Conservation (phyloP, 164 flowering plant genomes). For the Platanus orientalis region DNA sequence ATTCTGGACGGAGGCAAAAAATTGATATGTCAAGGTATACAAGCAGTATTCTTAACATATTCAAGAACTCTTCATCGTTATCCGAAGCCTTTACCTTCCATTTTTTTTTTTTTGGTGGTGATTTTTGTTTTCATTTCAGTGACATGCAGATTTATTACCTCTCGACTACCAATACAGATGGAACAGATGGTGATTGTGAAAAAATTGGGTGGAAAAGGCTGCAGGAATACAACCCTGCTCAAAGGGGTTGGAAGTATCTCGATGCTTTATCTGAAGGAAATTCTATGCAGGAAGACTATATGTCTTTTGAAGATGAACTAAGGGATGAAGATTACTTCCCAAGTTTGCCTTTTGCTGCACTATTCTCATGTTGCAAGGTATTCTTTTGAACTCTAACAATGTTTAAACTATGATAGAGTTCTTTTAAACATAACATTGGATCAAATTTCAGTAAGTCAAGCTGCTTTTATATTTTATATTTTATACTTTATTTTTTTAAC, state of each 20-base stretch:
- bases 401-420: neutral
- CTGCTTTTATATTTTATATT: too few relatives aligned
- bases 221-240: slow-evolving; percentile 62
- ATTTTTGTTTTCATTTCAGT: slow-evolving; percentile 30
- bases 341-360: slow-evolving; percentile 89
- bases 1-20: slow-evolving; percentile 65
- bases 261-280: slow-evolving; percentile 51
- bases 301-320: slow-evolving; percentile 57
- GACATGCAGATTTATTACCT: slow-evolving; percentile 70
- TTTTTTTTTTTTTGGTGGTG: slow-evolving; percentile 1
- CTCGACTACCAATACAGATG: slow-evolving; percentile 58
- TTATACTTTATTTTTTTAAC: too few relatives aligned
- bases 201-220: slow-evolving; percentile 76
- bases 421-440: too few relatives aligned
- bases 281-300: slow-evolving; percentile 27
- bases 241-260: slow-evolving; percentile 73
- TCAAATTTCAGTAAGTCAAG: too few relatives aligned
- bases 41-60: neutral
- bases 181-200: slow-evolving; percentile 70
- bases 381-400: slow-evolving; percentile 2
- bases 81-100: neutral
- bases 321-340: slow-evolving; percentile 78
- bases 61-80: neutral
- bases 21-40: slow-evolving; percentile 71
- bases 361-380: slow-evolving; percentile 87